Evolutionary conservation across 495 filamentous ascomycete species (phyloP).

Genomic region (Cenococcum geophilum): DNA sequence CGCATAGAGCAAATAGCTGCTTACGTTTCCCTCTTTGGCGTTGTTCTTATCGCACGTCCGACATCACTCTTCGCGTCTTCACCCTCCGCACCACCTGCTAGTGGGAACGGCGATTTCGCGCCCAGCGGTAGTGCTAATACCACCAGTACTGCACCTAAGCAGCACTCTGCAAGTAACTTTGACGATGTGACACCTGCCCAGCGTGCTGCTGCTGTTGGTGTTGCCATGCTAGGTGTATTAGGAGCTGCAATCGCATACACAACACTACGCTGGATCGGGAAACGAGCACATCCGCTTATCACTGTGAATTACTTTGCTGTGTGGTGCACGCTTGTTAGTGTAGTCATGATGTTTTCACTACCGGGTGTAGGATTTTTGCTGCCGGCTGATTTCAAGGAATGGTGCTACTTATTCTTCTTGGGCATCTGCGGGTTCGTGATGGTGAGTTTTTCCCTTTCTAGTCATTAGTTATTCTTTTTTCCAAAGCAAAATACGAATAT

Average conservation of each 20-base stretch:
- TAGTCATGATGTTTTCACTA: conserved; percentile 51
- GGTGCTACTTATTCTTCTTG: conserved; percentile 62
- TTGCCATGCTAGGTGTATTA: conserved; percentile 73
- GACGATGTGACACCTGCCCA: conserved; percentile 53
- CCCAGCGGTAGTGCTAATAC: conserved; percentile 30
- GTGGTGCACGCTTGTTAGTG: conserved; percentile 62
- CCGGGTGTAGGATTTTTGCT: conserved; percentile 53
- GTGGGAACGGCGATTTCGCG: conserved; percentile 37
- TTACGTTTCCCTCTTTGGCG: conserved; percentile 68
- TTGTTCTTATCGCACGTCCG: conserved; percentile 79
- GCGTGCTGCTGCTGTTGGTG: conserved; percentile 63
- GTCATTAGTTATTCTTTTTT: too few species aligned
- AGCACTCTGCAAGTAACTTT: conserved; percentile 28
- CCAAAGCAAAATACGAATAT: background rate
- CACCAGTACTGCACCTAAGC: conserved; percentile 20
- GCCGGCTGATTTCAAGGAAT: conserved; percentile 58
- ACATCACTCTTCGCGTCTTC: conserved; percentile 46
- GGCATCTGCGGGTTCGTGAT: conserved; percentile 74
- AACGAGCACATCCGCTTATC: conserved; percentile 75
- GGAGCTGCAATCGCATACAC: conserved; percentile 74
- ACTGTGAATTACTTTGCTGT: conserved; percentile 80
- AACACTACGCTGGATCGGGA: conserved; percentile 76
- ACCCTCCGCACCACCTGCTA: conserved; percentile 24
- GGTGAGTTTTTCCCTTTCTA: conserved; percentile 29
- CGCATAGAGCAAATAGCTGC: conserved; percentile 69